Evolutionary conservation across 2,329 filamentous ascomycete species (phyloP).

Genomic region (Sporothrix globosa): DNA sequence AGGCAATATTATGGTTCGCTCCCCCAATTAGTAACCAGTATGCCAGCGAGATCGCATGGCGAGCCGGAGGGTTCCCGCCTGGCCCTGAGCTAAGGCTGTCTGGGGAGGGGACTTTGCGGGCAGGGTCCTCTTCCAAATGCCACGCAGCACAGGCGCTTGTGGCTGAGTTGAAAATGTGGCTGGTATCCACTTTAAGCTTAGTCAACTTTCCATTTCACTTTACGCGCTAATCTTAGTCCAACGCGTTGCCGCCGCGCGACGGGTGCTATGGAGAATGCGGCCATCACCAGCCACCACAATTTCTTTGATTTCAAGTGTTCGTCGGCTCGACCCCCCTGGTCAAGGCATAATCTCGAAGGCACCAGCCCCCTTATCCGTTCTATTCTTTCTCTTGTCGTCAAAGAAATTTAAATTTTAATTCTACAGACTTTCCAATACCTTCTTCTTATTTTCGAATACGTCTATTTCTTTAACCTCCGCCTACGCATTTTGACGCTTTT

Average conservation of each 20-base stretch:
- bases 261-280: slow-evolving; percentile 18
- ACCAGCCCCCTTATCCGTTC: neutral
- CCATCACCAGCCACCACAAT: slow-evolving; percentile 32
- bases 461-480: neutral
- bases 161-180: neutral
- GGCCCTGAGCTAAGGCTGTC: neutral
- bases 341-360: neutral
- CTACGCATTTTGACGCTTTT: neutral
- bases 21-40: slow-evolving; percentile 13
- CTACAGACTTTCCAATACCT: neutral
- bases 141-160: neutral
- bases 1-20: neutral
- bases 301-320: slow-evolving; percentile 22
- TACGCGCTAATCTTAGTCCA: slow-evolving; percentile 18
- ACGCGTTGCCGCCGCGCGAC: slow-evolving; percentile 26
- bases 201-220: slow-evolving; percentile 7
- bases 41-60: slow-evolving; percentile 19
- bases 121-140: no score
- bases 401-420: neutral
- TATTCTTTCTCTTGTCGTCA: neutral
- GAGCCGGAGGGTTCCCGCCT: neutral
- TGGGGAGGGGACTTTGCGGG: neutral
- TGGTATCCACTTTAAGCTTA: neutral
- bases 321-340: neutral
- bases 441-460: neutral